These are phyloP conservation scores for Hypomontagnella monticulosa DNA, from an alignment of 495 filamentous ascomycete genomes.

Conservation along the genomic window DNA sequence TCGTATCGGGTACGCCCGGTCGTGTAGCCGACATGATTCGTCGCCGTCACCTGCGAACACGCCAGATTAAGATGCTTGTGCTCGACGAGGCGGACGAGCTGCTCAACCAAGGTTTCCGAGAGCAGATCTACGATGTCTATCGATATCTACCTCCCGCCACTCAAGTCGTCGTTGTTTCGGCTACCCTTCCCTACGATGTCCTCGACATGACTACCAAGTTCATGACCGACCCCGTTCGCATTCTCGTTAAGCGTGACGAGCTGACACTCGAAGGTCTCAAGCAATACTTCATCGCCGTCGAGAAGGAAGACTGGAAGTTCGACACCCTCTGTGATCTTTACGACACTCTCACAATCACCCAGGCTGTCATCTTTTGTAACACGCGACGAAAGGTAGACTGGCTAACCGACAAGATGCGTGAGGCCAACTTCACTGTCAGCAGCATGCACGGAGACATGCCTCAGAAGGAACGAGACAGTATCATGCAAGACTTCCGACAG, in stretches of 20 bases:
- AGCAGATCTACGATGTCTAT: slow-evolving; percentile 99
- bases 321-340: slow-evolving; percentile 99
- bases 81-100: slow-evolving; percentile 96
- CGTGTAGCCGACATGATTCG: slow-evolving; percentile 99
- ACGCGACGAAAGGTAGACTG: slow-evolving; percentile 99
- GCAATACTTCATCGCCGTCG: slow-evolving; percentile 99
- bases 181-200: slow-evolving; percentile 97
- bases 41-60: slow-evolving; percentile 90
- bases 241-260: slow-evolving; percentile 99
- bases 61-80: slow-evolving; percentile 98
- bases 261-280: slow-evolving; percentile 98
- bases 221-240: slow-evolving; percentile 98
- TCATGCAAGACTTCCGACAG: slow-evolving; percentile 99
- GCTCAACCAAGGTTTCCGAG: slow-evolving; percentile 91
- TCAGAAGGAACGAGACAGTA: slow-evolving; percentile 94
- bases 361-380: slow-evolving; percentile 99
- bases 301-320: slow-evolving; percentile 99
- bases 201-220: slow-evolving; percentile 99
- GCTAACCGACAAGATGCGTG: slow-evolving; percentile 98
- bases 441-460: slow-evolving; percentile 99
- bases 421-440: slow-evolving; percentile 97
- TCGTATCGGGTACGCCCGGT: slow-evolving; percentile 95
- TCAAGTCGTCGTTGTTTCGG: slow-evolving; percentile 97
- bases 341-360: slow-evolving; percentile 98
- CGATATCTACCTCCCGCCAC: slow-evolving; percentile 94